These are phyloP conservation scores for Coprinopsis cinerea DNA, from an alignment of 768 basidiomycete species.

Conservation along the genomic window DNA sequence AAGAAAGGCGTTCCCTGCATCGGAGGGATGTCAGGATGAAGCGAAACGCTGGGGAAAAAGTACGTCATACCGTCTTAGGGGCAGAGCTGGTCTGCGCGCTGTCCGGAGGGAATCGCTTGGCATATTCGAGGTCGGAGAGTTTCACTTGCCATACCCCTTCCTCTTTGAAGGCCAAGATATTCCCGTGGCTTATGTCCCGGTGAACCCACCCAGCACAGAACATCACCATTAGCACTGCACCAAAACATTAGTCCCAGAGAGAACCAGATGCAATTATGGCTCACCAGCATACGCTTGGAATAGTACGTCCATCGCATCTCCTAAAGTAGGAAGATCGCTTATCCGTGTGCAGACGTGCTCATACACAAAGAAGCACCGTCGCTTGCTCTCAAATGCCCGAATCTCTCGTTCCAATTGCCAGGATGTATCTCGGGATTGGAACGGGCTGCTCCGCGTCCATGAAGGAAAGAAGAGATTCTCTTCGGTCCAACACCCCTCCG, in stretches of 20 bases:
- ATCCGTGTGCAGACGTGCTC: neutral
- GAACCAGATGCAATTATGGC: neutral
- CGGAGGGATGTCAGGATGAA: neutral
- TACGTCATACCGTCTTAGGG: neutral
- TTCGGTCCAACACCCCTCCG: neutral
- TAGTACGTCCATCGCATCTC: neutral
- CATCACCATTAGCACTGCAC: neutral
- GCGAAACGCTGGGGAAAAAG: neutral
- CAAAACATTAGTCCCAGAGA: neutral
- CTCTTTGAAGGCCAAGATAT: neutral
- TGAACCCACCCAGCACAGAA: neutral
- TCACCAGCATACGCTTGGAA: neutral
- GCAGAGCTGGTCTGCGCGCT: neutral
- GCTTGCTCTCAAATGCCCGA: no score
- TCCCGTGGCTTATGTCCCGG: neutral
- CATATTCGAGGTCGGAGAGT: neutral
- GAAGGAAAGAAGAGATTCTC: neutral
- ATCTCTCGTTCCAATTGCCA: no score
- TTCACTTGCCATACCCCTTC: neutral
- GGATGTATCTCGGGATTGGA: neutral
- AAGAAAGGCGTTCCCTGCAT: constrained; percentile 2
- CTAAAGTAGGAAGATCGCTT: neutral
- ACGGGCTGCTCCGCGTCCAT: neutral
- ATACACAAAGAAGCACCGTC: neutral
- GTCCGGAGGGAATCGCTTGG: neutral